These are phyloP conservation scores for Starmera quercuum DNA, from an alignment of 805 yeast genomes.

Conservation along the genomic window DNA sequence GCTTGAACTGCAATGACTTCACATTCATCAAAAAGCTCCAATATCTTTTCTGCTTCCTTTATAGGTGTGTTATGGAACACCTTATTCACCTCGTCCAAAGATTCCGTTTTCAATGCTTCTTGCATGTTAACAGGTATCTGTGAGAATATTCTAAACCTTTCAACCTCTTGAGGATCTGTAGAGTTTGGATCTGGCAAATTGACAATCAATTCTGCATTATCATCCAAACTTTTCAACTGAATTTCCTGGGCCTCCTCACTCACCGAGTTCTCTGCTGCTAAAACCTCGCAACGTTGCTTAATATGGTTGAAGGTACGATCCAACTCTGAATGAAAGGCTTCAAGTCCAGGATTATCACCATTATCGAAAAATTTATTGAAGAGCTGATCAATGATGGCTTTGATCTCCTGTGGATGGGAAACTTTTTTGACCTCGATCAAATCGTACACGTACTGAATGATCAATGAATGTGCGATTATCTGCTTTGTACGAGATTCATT, in stretches of 20 bases:
- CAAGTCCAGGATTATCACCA: conserved; percentile 48
- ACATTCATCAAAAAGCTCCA: conserved; percentile 70
- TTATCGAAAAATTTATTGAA: conserved; percentile 47
- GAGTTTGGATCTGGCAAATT: conserved; percentile 53
- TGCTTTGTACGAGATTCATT: conserved; percentile 47
- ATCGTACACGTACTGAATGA: conserved; percentile 62
- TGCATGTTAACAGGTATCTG: conserved; percentile 57
- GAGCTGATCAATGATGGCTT: conserved; percentile 53
- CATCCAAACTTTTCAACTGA: conserved; percentile 85
- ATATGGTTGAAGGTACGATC: conserved; percentile 71
- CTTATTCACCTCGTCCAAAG: conserved; percentile 72
- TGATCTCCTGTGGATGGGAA: conserved; percentile 24
- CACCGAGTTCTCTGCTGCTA: conserved; percentile 34
- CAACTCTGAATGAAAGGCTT: conserved; percentile 69
- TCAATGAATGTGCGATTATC: conserved; percentile 71
- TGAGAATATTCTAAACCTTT: conserved; percentile 46
- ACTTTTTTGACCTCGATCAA: conserved; percentile 29
- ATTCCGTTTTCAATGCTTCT: conserved; percentile 63
- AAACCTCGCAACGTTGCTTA: conserved; percentile 60
- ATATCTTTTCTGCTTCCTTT: conserved; percentile 70
- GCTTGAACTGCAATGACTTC: conserved; percentile 82
- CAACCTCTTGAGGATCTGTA: conserved; percentile 32
- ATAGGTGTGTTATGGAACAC: conserved; percentile 69
- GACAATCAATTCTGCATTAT: conserved; percentile 66
- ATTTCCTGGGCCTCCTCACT: conserved; percentile 58